Evolutionary conservation across 2,329 filamentous ascomycete species (phyloP).

Genomic region (Chaetomiaceae sp.): DNA sequence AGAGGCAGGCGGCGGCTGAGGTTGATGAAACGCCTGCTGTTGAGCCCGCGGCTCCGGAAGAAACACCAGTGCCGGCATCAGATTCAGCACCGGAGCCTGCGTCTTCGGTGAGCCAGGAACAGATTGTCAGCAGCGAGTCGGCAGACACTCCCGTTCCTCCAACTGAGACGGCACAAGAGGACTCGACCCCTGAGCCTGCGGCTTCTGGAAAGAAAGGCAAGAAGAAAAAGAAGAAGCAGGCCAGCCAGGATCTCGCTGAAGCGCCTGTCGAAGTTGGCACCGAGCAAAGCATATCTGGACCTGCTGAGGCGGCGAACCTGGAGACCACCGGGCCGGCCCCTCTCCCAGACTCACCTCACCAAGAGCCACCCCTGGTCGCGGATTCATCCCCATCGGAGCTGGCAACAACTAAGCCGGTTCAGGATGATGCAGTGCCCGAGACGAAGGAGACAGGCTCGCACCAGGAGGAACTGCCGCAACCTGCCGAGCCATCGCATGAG

Average conservation of each 20-base stretch:
- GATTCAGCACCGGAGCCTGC: background rate
- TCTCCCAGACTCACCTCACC: background rate
- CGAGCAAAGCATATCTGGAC: background rate
- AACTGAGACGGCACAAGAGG: slow-evolving; percentile 5
- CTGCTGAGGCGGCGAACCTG: background rate
- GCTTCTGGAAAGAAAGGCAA: slow-evolving; percentile 27
- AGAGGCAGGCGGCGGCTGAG: slow-evolving; percentile 13
- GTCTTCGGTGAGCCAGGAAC: background rate
- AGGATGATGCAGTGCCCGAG: slow-evolving; percentile 4
- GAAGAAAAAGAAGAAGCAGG: slow-evolving; percentile 34
- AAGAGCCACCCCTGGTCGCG: background rate
- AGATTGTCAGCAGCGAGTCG: background rate
- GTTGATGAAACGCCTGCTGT: slow-evolving; percentile 6
- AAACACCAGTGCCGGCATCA: background rate
- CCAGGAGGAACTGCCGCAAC: background rate
- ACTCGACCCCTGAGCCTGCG: slow-evolving; percentile 15
- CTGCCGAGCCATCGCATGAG: background rate
- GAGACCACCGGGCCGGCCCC: background rate
- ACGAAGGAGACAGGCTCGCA: slow-evolving; percentile 1
- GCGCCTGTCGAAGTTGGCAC: background rate
- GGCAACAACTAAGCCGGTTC: background rate
- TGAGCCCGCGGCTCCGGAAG: background rate
- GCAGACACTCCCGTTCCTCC: background rate
- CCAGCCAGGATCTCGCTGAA: slow-evolving; percentile 13
- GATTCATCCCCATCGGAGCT: background rate